A percentile compares a stretch with the other conserved stretches of the same genome.
Conservation (phyloP, 257 asterid genomes). For the Salvia hispanica region DNA sequence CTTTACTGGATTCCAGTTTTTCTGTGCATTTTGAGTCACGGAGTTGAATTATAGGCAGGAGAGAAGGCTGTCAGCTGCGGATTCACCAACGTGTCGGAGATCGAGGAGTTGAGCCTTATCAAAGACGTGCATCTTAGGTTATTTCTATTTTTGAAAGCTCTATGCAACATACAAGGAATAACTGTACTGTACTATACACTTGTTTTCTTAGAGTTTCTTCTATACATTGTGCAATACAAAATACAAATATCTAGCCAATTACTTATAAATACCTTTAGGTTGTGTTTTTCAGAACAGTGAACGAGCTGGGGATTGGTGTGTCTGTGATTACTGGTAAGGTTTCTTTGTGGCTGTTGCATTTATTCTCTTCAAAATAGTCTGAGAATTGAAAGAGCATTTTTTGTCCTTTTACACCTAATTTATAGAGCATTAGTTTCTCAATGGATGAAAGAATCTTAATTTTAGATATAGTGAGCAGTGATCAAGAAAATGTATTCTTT, state of each 20-base stretch:
- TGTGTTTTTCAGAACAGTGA: constrained; percentile 45
- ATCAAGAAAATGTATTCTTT: not conserved
- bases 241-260: not conserved
- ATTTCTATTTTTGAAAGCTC: constrained; percentile 3
- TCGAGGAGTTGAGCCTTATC: constrained; percentile 53
- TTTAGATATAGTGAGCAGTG: too few species aligned
- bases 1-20: not conserved
- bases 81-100: constrained; percentile 52
- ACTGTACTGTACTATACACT: too few species aligned
- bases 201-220: not conserved
- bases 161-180: not conserved
- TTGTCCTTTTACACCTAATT: not conserved
- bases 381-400: not conserved
- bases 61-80: constrained; percentile 78
- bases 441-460: not conserved
- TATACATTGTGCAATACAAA: not conserved
- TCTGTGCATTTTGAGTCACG: not conserved
- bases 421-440: not conserved
- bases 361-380: not conserved
- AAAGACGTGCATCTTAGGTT: constrained; percentile 69
- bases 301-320: constrained; percentile 53
- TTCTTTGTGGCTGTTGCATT: constrained; percentile 8
- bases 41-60: constrained; percentile 56
- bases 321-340: constrained; percentile 55
- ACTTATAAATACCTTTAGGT: not conserved